Evolutionary conservation across 2,329 filamentous ascomycete genomes (phyloP).

Genomic region (Venturia asperata): DNA sequence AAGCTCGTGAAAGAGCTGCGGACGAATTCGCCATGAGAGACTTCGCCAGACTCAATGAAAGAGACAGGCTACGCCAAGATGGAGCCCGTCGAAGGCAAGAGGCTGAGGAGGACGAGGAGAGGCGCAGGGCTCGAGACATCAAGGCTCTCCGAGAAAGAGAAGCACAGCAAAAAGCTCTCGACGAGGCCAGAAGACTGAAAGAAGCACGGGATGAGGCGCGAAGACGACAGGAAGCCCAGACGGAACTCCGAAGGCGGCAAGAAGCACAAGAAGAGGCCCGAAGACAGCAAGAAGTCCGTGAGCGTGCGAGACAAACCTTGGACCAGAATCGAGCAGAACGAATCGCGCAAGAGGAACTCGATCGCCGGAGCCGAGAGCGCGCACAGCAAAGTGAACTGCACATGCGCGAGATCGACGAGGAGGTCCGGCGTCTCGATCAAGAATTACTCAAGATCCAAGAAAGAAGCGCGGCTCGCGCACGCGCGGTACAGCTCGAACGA

Average conservation of each 20-base stretch:
- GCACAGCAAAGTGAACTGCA: neutral
- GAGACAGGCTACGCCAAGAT: constrained; percentile 1
- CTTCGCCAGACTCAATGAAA: constrained; percentile 9
- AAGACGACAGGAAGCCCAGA: neutral
- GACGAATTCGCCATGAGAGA: constrained; percentile 17
- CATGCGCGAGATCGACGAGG: constrained; percentile 12
- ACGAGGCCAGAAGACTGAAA: neutral
- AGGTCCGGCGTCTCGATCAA: constrained; percentile 12
- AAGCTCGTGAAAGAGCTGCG: constrained; percentile 12
- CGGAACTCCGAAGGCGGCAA: neutral
- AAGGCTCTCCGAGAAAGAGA: constrained; percentile 1
- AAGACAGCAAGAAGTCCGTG: constrained; percentile 1
- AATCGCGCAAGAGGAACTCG: constrained; percentile 4
- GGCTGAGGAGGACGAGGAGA: neutral
- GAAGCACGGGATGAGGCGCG: neutral
- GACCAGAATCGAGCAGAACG: neutral
- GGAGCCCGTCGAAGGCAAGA: constrained; percentile 6
- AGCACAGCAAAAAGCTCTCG: neutral
- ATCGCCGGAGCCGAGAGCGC: neutral
- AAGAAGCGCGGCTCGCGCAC: constrained; percentile 5
- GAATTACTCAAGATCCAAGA: constrained; percentile 11
- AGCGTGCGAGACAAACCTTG: neutral
- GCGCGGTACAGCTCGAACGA: constrained; percentile 11
- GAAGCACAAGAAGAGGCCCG: constrained; percentile 14
- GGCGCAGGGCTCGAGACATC: neutral